These are phyloP conservation scores for Eruca vesicaria DNA, from an alignment of 441 rosid species.

Conservation along the genomic window DNA sequence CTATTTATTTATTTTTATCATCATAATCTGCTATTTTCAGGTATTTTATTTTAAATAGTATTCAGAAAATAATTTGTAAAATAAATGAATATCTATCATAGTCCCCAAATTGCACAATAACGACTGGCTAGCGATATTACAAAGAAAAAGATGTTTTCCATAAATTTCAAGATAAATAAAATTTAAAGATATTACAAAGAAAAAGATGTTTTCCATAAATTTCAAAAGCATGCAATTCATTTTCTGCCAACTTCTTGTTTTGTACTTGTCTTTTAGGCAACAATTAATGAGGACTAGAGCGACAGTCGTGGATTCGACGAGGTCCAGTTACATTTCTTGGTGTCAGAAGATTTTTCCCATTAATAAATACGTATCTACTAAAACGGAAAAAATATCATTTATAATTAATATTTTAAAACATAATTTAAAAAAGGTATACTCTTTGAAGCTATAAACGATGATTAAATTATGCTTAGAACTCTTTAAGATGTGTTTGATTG, in stretches of 20 bases:
- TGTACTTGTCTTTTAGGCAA: slow-evolving; percentile 17
- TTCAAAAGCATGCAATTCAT: slow-evolving; percentile 15
- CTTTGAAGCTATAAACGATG: too few relatives aligned
- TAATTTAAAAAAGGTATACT: too few relatives aligned
- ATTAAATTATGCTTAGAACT: too few relatives aligned
- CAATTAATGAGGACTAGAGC: slow-evolving; percentile 19
- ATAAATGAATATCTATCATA: background rate
- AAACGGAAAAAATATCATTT: too few relatives aligned
- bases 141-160: slow-evolving; percentile 10
- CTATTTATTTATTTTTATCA: background rate
- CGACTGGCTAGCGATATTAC: slow-evolving; percentile 10
- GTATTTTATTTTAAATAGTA: background rate
- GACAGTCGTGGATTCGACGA: slow-evolving; percentile 37
- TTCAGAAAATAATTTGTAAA: background rate
- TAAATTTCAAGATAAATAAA: background rate
- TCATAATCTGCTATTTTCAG: slow-evolving; percentile 3
- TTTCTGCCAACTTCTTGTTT: slow-evolving; percentile 8
- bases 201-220: slow-evolving; percentile 16
- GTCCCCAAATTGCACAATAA: background rate
- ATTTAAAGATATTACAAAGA: background rate
- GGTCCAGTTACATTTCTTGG: slow-evolving; percentile 39
- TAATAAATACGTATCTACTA: too few relatives aligned
- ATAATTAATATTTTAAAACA: too few relatives aligned
- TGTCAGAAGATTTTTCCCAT: background rate
- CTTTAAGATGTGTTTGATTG: background rate